Percentiles rank a stretch among this genome's conserved stretches.
These are phyloP conservation scores for Schizothecium vesticola DNA, from an alignment of 495 filamentous ascomycete species.

Conservation along the genomic window DNA sequence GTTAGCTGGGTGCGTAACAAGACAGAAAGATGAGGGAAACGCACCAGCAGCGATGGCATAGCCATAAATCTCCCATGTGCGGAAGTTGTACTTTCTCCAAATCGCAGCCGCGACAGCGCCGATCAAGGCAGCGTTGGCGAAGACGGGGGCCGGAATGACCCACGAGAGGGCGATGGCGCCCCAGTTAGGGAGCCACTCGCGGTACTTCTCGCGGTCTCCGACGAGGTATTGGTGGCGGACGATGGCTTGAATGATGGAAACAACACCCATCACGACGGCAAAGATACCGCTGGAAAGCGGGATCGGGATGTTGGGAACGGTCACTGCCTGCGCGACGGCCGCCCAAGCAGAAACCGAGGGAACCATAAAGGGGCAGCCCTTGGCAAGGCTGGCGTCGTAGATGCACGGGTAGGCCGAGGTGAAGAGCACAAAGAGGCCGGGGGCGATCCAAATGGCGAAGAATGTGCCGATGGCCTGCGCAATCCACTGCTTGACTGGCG, in stretches of 20 bases:
- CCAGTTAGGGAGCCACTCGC: constrained; percentile 61
- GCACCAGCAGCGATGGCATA: constrained; percentile 58
- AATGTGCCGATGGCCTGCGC: constrained; percentile 58
- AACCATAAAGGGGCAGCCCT: constrained; percentile 48
- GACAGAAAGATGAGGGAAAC: neutral
- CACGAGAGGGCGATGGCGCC: constrained; percentile 60
- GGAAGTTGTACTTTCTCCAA: constrained; percentile 54
- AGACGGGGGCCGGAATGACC: constrained; percentile 43
- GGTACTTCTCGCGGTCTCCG: constrained; percentile 42
- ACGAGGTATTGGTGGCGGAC: constrained; percentile 55
- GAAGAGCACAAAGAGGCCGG: constrained; percentile 60
- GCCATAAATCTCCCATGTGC: constrained; percentile 55
- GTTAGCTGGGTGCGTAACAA: neutral
- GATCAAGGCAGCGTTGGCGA: constrained; percentile 49
- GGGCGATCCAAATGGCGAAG: constrained; percentile 57
- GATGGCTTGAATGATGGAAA: constrained; percentile 47
- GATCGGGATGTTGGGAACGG: constrained; percentile 51
- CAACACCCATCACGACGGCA: constrained; percentile 49
- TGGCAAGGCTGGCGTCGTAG: constrained; percentile 30
- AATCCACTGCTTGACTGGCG: constrained; percentile 58
- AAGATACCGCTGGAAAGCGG: constrained; percentile 52
- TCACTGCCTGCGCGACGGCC: constrained; percentile 61
- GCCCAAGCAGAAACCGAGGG: constrained; percentile 63
- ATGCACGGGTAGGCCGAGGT: constrained; percentile 62
- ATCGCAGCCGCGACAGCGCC: constrained; percentile 51